These are phyloP conservation scores for Penicillium maclennaniae DNA, from an alignment of 495 filamentous ascomycete genomes.

Conservation along the genomic window DNA sequence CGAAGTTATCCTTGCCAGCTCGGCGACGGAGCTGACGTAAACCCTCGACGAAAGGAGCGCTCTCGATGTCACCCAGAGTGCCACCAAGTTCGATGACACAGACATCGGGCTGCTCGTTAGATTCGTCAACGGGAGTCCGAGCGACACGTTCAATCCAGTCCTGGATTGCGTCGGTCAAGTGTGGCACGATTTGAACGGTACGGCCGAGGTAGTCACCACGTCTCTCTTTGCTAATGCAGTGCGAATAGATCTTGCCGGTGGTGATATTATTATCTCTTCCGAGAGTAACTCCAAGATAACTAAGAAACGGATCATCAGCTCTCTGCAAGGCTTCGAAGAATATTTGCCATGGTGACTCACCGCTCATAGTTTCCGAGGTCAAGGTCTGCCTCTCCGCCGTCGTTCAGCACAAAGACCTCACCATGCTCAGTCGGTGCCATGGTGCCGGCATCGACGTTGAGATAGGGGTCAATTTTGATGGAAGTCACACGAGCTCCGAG, in stretches of 20 bases:
- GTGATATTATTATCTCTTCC: conserved; percentile 25
- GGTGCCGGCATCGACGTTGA: conserved; percentile 69
- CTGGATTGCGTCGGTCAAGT: conserved; percentile 84
- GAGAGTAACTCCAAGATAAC: conserved; percentile 23
- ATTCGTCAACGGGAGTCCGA: conserved; percentile 79
- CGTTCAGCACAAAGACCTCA: conserved; percentile 69
- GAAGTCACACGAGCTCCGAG: conserved; percentile 63
- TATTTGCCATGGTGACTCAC: conserved; percentile 52
- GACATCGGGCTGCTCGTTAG: conserved; percentile 74
- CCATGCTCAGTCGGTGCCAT: conserved; percentile 79
- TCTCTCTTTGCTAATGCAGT: conserved; percentile 76
- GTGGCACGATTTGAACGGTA: conserved; percentile 90
- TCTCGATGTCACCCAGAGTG: conserved; percentile 88
- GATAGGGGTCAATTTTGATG: conserved; percentile 61
- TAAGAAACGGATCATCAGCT: neutral
- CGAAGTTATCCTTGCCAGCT: conserved; percentile 73
- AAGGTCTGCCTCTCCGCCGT: conserved; percentile 80
- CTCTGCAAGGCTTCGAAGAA: conserved; percentile 38
- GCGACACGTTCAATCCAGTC: conserved; percentile 92
- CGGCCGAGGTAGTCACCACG: conserved; percentile 82
- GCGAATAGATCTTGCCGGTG: conserved; percentile 88
- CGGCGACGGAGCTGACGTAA: conserved; percentile 69
- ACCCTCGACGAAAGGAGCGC: conserved; percentile 82
- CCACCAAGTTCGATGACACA: conserved; percentile 76
- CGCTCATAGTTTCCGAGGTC: conserved; percentile 92